Conservation (phyloP, 306 rosid species). For the Begonia fuchsioides region DNA sequence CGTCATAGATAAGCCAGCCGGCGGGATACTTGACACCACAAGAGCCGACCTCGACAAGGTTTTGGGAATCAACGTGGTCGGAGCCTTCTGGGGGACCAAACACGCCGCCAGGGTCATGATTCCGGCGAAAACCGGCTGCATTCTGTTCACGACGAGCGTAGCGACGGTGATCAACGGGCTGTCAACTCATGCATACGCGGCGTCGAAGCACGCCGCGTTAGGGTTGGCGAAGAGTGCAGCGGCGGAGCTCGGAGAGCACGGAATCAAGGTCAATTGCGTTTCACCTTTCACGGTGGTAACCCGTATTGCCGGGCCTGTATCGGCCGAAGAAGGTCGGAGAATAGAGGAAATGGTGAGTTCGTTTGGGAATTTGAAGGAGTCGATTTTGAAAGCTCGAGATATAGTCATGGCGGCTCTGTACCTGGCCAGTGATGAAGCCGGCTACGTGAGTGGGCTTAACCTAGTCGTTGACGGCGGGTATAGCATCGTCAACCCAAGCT, state of each 20-base stretch:
- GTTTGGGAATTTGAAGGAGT: slow-evolving; percentile 7
- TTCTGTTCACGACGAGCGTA: slow-evolving; percentile 16
- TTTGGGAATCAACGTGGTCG: slow-evolving; percentile 14
- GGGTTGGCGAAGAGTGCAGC: too few relatives aligned
- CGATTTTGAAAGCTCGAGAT: slow-evolving; percentile 3
- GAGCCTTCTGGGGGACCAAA: slow-evolving; percentile 18
- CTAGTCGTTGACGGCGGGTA: slow-evolving; percentile 17
- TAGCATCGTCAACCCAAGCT: slow-evolving; percentile 12
- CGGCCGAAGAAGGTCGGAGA: too few relatives aligned
- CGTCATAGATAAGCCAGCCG: slow-evolving; percentile 7
- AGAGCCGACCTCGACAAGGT: slow-evolving; percentile 11
- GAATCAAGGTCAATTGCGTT: too few relatives aligned
- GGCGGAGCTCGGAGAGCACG: too few relatives aligned
- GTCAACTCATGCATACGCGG: too few relatives aligned
- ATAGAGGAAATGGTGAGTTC: neutral
- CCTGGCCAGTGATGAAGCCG: slow-evolving; percentile 14
- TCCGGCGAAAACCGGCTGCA: slow-evolving; percentile 14
- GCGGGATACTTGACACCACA: slow-evolving; percentile 8
- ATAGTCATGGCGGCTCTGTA: slow-evolving; percentile 11
- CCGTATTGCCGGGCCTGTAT: too few relatives aligned
- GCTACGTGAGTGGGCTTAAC: slow-evolving; percentile 15
- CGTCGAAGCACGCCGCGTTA: too few relatives aligned
- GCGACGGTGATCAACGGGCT: slow-evolving; percentile 1
- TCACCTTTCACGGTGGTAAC: too few relatives aligned
- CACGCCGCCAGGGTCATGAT: slow-evolving; percentile 24